These are phyloP conservation scores for Penstemon eatonii DNA, from an alignment of 257 asterid species.

Conservation along the genomic window DNA sequence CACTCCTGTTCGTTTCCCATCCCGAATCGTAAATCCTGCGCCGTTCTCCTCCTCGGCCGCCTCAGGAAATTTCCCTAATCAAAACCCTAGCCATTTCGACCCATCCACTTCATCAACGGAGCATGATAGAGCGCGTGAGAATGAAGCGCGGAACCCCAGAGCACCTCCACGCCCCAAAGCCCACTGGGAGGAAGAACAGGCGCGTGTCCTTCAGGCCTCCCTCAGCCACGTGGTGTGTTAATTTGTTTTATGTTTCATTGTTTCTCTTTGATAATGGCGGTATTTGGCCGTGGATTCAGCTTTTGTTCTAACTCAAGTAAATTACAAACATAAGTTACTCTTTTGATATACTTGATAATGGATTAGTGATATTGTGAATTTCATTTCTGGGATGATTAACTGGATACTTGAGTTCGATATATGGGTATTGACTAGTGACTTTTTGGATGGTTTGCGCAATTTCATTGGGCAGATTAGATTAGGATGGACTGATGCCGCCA, in stretches of 20 bases:
- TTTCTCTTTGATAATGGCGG: neutral
- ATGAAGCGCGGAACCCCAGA: constrained; percentile 39
- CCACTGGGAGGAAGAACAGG: constrained; percentile 74
- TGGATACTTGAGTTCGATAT: constrained; percentile 8
- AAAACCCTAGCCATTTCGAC: constrained; percentile 33
- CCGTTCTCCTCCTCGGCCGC: constrained; percentile 30
- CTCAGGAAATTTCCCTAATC: constrained; percentile 39
- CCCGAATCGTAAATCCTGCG: neutral
- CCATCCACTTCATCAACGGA: constrained; percentile 35
- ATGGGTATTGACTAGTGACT: neutral
- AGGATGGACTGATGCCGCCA: constrained; percentile 92
- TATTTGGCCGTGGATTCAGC: constrained; percentile 21
- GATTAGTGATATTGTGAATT: neutral
- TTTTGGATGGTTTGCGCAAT: constrained; percentile 27
- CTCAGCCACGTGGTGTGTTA: constrained; percentile 70
- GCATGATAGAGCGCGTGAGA: constrained; percentile 26
- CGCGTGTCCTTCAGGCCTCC: constrained; percentile 80
- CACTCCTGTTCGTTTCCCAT: neutral
- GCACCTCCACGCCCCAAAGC: constrained; percentile 40
- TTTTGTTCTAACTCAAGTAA: neutral
- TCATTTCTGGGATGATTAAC: neutral
- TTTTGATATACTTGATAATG: neutral
- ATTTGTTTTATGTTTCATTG: neutral
- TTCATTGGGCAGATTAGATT: constrained; percentile 54
- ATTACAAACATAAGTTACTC: neutral